phyloP scores from a whole-genome alignment of 768 basidiomycete species.

The Leccinum imitatum region DNA sequence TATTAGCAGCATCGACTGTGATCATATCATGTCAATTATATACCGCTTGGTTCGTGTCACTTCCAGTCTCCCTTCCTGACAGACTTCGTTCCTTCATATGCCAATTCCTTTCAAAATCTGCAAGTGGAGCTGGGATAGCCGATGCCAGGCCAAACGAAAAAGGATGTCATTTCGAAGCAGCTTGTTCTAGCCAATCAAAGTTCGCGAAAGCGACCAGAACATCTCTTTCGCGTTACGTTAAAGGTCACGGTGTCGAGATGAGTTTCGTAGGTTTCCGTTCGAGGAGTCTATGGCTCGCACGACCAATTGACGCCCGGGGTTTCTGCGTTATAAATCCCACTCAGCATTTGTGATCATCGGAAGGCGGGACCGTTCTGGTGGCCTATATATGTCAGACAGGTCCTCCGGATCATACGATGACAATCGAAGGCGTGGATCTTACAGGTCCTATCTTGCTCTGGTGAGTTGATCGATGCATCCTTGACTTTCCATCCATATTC shows the following conservation, averaged over 20 bases:
- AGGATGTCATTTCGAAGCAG: not conserved
- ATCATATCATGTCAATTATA: slow-evolving; percentile 27
- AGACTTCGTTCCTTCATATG: slow-evolving; percentile 41
- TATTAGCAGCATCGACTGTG: not conserved
- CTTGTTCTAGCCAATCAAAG: not conserved
- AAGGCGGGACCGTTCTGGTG: not conserved
- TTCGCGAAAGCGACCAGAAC: not conserved
- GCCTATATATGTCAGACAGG: not conserved
- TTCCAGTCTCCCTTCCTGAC: slow-evolving; percentile 39
- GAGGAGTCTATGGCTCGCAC: not conserved
- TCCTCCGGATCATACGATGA: slow-evolving; percentile 11
- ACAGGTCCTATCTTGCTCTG: not conserved
- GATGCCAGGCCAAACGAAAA: not conserved
- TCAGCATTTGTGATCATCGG: too few species aligned
- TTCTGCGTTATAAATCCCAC: not conserved
- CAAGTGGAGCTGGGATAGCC: slow-evolving; percentile 38
- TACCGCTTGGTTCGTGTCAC: slow-evolving; percentile 42
- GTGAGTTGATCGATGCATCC: not conserved
- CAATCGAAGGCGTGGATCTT: slow-evolving; percentile 13
- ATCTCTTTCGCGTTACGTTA: not conserved
- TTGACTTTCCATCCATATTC: not conserved
- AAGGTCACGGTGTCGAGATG: not conserved
- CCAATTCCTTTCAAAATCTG: slow-evolving; percentile 36
- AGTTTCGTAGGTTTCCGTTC: not conserved
- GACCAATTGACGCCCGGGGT: too few species aligned